Evolutionary conservation across 495 filamentous ascomycete species (phyloP), one percentile per base, ranked within the genome.

Genomic region (Melanomma pulvis-pyrius): DNA sequence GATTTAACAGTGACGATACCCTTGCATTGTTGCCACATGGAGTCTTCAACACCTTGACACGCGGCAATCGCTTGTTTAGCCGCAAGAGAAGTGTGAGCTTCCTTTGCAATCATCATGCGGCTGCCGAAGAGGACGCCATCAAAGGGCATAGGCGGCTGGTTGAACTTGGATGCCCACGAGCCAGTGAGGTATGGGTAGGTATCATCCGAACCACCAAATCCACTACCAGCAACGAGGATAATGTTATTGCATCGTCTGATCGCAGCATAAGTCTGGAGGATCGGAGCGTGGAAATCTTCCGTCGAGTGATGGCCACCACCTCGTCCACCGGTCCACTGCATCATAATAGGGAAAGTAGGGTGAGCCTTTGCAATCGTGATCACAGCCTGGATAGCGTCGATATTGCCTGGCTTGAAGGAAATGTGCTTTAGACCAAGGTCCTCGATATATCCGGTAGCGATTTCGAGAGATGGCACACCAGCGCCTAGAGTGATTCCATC

Each of bases 321-420:
- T 59, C 81, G 74, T 8, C 81, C 81, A 55, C 81, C 81, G 9
- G 81, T 83, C 81, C 81, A 83, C 65, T 83, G 81, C 57, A 83
- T 63, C 19, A 81, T 77, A 49, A 83, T 73, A 8, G 80, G 80
- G 70, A 82, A 81, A 34, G 73, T 70, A 15, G 80, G 79, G 58
- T 82, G 74, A 8, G 74, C 73, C 61, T 78, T 78, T 44, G 81
- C 80, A 53, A 83, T 79, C 34, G 78, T 75, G 50, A 82, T 73
- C 4, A 83, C 81, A 34, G 81, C 76, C 54, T 76, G 75, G 48
- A 83, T 83, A 7, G 79, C 74, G 39, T 76, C 63, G 2, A 76
- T 67, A 19, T 80, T 82, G 2, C 80, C 80, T 6, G 81, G 81
- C 71, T 83, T 83, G 75, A 83, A 82, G 49, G 75, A 66, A 53